Percentiles rank a stretch among this genome's conserved stretches.
phyloP scores from a whole-genome alignment of 768 basidiomycete genomes.

The Trametes cinnabarina region DNA sequence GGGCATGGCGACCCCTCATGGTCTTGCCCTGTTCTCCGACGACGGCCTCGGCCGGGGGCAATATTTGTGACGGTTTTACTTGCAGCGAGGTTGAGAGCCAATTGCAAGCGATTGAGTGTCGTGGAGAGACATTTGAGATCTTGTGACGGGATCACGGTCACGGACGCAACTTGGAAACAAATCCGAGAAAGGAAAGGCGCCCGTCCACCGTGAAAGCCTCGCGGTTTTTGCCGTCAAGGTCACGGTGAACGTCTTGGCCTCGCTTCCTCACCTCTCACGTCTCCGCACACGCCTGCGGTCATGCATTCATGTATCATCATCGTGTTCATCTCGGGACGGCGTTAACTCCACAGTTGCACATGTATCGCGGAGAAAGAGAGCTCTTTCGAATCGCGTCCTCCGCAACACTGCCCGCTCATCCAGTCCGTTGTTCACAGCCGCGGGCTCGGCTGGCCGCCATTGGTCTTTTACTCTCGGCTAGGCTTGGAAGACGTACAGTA shows the following conservation, averaged over 20 bases:
- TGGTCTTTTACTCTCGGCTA: neutral
- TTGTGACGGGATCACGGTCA: constrained; percentile 11
- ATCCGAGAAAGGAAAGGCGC: neutral
- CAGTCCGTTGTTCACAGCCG: neutral
- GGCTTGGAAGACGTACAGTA: no score
- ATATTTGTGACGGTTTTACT: neutral
- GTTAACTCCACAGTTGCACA: constrained; percentile 1
- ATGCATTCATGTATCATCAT: neutral
- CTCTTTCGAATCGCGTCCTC: neutral
- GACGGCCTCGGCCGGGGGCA: neutral
- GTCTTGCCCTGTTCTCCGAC: neutral
- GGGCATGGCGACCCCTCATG: neutral
- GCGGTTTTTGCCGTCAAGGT: neutral
- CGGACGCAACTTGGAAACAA: neutral
- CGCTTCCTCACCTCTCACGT: constrained; percentile 1
- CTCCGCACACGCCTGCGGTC: neutral
- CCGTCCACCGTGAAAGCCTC: neutral
- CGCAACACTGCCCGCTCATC: neutral
- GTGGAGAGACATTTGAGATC: neutral
- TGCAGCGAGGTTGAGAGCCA: neutral
- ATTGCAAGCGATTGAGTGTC: neutral
- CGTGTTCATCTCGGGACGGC: constrained; percentile 1
- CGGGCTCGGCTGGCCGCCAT: neutral
- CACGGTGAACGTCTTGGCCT: neutral
- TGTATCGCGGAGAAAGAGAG: neutral